Base-by-base conservation (phyloP, 805 yeast species). In the Schizosaccharomyces osmophilus region DNA sequence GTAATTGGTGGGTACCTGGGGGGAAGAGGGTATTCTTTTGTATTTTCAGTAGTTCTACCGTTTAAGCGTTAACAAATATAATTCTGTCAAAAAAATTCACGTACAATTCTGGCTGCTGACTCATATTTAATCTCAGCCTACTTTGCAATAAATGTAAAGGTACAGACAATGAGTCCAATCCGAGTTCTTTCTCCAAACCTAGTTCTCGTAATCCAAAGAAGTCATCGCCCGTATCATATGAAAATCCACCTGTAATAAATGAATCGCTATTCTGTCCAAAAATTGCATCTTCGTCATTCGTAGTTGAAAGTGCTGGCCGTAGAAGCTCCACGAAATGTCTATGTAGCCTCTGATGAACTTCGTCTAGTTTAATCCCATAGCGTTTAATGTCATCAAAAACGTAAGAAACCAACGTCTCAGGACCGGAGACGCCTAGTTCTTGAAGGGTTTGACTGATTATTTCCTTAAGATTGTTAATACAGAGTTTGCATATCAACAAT, bases 191-290 rank as follows among this genome's bases (percentile, higher is more conserved):
- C 68, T 90, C 97, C 61, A 93, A 74, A 0, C 98, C 98, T 59
- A 93, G 75, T 65, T 90, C 97, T 69, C 80, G 85, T 75, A 93
- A 94, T 0, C 99, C 99, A 73, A 94, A 94, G 77, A 89, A 93
- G 73, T 93, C 99, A 67, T 90, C 98, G 5, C 97, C 98, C 48
- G 93, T 74, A 64, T 89, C 96, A 67, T 80, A 84, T 1, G 96
- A 84, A 70, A 93, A 93, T 68, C 89, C 97, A 63, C 99, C 99
- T 39, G 93, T 85, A 65, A 90, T 73, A 69, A 89, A 93, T 71
- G 90, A 95, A 65, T 93, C 97, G 67, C 95, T 84, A 67, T 87
- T 86, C 69, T 94, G 98, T 48, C 75, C 81, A 70, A 93, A 93
- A 65, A 82, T 84, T 61, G 79, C 78, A 68, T 89, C 97, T 61